These are phyloP conservation scores for Diaporthe citriasiana DNA, from an alignment of 2,329 filamentous ascomycete species.

Conservation along the genomic window DNA sequence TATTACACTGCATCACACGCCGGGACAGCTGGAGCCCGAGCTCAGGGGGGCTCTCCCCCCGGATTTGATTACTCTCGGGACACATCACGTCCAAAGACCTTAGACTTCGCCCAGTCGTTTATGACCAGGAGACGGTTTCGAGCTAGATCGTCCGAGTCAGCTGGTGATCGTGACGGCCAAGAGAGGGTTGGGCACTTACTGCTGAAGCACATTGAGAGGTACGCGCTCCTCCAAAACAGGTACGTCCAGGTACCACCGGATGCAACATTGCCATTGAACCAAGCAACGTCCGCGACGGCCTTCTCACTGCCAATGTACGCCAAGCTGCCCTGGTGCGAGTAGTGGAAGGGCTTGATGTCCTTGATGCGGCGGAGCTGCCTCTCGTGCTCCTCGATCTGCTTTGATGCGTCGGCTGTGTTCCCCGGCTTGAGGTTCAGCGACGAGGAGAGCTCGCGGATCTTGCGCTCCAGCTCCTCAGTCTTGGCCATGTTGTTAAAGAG, in stretches of 20 bases:
- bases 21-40: conserved; percentile 9
- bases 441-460: conserved; percentile 78
- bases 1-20: conserved; percentile 28
- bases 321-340: conserved; percentile 96
- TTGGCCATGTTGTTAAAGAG: conserved; percentile 99
- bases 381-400: conserved; percentile 88
- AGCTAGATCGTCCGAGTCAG: conserved; percentile 63
- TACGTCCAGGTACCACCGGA: conserved; percentile 95
- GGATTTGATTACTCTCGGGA: conserved; percentile 76
- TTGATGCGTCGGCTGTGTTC: conserved; percentile 76
- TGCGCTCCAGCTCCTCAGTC: conserved; percentile 84
- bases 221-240: conserved; percentile 98
- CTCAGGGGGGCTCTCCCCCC: not conserved
- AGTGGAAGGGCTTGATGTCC: conserved; percentile 97
- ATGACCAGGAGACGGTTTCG: conserved; percentile 94
- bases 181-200: conserved; percentile 72
- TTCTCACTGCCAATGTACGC: conserved; percentile 98
- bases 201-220: conserved; percentile 99
- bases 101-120: conserved; percentile 97
- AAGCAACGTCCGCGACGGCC: conserved; percentile 96
- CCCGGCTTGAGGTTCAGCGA: conserved; percentile 72
- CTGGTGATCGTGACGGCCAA: conserved; percentile 42
- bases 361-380: conserved; percentile 90
- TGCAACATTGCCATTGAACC: conserved; percentile 97
- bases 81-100: conserved; percentile 95